Evolutionary conservation across 2,329 filamentous ascomycete species (phyloP), one percentile per base, ranked within the genome.

Genomic region (Teratosphaeria zuluensis): DNA sequence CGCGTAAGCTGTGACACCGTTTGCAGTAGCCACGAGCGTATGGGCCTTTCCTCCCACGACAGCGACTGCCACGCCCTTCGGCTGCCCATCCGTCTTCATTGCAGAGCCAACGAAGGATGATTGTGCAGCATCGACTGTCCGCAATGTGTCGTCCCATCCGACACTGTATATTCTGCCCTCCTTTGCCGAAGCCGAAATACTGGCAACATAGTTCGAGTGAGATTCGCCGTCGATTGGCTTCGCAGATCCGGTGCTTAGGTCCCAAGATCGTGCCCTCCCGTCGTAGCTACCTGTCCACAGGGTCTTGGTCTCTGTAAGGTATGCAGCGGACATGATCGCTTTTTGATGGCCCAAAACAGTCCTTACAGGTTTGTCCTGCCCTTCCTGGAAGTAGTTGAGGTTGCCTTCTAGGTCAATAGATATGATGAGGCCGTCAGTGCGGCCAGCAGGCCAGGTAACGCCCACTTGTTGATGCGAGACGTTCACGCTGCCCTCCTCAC

Each of bases 221-320:
- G 83, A 79, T 64, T 90, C 84, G 31, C 94, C 92, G 62, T 94
- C 89, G 11, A 95, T 81, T 12, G 82, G 81, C 32, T 84, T 80
- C 24, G 87, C 90, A 51, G 79, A 72, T 1, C 92, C 92, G 3
- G 80, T 82, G 16, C 80, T 76, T 31, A 90, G 71, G 69, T 97
- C 87, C 92, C 94, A 99, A 58, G 83, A 84, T 70, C 88, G 89
- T 30, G 96, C 84, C 46, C 89, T 84, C 53, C 94, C 94, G 62
- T 99, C 94, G 65, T 92, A 95, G 75, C 91, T 95, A 60, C 94
- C 94, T 0, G 92, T 95, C 80, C 86, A 92, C 14, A 97, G 74
- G 0, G 87, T 89, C 57, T 85, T 79, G 52, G 76, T 69, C 33
- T 81, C 77, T 1, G 75, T 78, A 6, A 80, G 81, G 8, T 80